Percentiles rank a stretch among this genome's conserved stretches.
phyloP scores from a whole-genome alignment of 169 alveolate species.

The Condylostoma magnum region DNA sequence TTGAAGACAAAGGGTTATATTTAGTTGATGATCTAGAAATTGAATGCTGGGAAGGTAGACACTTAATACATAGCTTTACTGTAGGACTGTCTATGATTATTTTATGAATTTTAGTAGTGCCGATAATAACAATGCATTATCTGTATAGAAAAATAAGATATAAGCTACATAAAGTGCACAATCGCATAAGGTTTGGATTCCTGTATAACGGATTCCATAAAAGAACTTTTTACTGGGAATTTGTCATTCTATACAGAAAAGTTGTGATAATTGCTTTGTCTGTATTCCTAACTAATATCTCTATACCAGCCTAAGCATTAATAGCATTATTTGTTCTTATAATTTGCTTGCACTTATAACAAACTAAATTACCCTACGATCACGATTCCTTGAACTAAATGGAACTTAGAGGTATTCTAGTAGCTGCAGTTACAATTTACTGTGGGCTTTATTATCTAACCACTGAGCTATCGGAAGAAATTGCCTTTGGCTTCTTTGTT shows the following conservation, averaged over 20 bases:
- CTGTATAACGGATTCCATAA: constrained; percentile 39
- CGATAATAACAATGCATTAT: constrained; percentile 24
- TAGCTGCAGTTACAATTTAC: constrained; percentile 17
- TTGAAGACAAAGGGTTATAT: constrained; percentile 14
- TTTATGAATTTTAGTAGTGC: constrained; percentile 52
- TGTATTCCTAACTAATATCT: constrained; percentile 12
- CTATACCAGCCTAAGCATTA: not conserved
- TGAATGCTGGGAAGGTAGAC: constrained; percentile 45
- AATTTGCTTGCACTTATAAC: not conserved
- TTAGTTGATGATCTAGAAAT: constrained; percentile 19
- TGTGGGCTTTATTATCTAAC: constrained; percentile 26
- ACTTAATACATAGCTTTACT: constrained; percentile 27
- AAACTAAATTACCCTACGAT: not conserved
- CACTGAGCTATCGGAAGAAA: not conserved
- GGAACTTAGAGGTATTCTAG: constrained; percentile 3
- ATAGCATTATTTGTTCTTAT: not conserved
- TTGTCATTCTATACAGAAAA: constrained; percentile 33
- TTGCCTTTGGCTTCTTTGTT: not conserved
- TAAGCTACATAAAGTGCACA: not conserved
- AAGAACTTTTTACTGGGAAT: constrained; percentile 43
- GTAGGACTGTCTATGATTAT: constrained; percentile 41
- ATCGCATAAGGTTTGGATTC: constrained; percentile 37
- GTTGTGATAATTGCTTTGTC: constrained; percentile 28
- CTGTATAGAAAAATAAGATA: constrained; percentile 13
- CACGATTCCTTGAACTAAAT: not conserved